These are phyloP conservation scores for Penicillium cinerascens DNA, from an alignment of 495 filamentous ascomycete genomes.

Conservation along the genomic window DNA sequence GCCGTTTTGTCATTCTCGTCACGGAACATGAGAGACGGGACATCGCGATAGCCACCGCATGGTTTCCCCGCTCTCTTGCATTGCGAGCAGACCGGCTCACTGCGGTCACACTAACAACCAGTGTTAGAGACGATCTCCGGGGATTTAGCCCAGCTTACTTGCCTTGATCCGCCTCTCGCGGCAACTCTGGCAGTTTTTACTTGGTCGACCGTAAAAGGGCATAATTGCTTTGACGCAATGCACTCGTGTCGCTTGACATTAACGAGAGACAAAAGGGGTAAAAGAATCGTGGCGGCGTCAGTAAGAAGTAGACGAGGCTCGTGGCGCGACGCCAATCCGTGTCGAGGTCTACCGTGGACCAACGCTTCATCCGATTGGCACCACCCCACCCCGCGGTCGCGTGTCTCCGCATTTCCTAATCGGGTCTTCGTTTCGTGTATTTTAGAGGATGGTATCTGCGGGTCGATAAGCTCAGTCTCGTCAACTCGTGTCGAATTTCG, in stretches of 20 bases:
- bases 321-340: neutral
- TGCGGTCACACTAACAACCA: conserved; percentile 21
- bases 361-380: too few relatives aligned
- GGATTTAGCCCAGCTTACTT: conserved; percentile 3
- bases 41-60: conserved; percentile 25
- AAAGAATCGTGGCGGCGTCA: conserved; percentile 11
- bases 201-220: conserved; percentile 24
- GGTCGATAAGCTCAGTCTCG: too few relatives aligned
- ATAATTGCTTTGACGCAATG: conserved; percentile 1
- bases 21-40: conserved; percentile 20
- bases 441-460: neutral
- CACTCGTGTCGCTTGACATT: neutral
- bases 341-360: too few relatives aligned
- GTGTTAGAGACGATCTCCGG: too few relatives aligned
- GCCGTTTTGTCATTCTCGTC: conserved; percentile 23
- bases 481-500: too few relatives aligned
- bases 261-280: conserved; percentile 11
- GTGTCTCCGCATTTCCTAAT: conserved; percentile 7
- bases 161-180: conserved; percentile 24
- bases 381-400: too few relatives aligned
- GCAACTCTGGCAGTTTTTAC: conserved; percentile 23
- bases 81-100: conserved; percentile 23
- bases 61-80: conserved; percentile 20
- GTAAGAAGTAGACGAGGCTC: neutral
- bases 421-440: conserved; percentile 3